Conservation (phyloP, 2,329 filamentous ascomycete genomes). For the Chaetomium sp. region DNA sequence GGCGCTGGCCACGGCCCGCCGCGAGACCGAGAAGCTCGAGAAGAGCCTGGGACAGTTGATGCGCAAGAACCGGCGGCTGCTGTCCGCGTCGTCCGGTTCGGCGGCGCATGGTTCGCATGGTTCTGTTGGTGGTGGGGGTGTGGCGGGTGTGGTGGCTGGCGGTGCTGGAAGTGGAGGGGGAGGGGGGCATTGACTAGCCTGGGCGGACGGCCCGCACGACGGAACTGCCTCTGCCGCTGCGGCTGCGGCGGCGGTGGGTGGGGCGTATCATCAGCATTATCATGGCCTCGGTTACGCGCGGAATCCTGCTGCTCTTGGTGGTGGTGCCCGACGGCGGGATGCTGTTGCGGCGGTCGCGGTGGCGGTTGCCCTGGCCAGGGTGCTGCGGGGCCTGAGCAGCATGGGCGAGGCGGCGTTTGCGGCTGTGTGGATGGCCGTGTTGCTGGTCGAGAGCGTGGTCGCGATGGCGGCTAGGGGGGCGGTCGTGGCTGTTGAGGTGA, state of each 20-base stretch:
- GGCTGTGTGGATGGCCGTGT: constrained; percentile 34
- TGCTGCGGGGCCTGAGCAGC: constrained; percentile 25
- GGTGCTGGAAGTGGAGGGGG: constrained; percentile 14
- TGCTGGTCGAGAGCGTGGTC: constrained; percentile 34
- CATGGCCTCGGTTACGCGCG: neutral
- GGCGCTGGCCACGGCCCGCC: constrained; percentile 53
- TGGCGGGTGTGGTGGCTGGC: constrained; percentile 21
- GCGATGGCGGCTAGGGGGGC: constrained; percentile 31
- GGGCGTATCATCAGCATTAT: neutral
- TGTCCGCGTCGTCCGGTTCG: constrained; percentile 34
- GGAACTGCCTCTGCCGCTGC: too few relatives aligned
- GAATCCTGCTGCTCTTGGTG: neutral
- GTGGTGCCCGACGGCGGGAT: neutral
- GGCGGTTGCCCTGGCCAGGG: constrained; percentile 25
- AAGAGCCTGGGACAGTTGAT: constrained; percentile 62
- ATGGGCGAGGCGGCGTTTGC: constrained; percentile 33
- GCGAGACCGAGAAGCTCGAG: constrained; percentile 64
- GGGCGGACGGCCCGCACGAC: neutral
- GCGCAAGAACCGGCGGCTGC: constrained; percentile 59
- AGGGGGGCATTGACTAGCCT: constrained; percentile 37
- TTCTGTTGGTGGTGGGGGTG: constrained; percentile 2
- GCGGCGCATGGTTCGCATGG: neutral
- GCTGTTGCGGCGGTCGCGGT: constrained; percentile 21
- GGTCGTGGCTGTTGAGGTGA: constrained; percentile 31
- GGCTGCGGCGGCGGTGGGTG: neutral